phyloP scores from a whole-genome alignment of 2,329 filamentous ascomycete species.

The Aspergillus jensenii region DNA sequence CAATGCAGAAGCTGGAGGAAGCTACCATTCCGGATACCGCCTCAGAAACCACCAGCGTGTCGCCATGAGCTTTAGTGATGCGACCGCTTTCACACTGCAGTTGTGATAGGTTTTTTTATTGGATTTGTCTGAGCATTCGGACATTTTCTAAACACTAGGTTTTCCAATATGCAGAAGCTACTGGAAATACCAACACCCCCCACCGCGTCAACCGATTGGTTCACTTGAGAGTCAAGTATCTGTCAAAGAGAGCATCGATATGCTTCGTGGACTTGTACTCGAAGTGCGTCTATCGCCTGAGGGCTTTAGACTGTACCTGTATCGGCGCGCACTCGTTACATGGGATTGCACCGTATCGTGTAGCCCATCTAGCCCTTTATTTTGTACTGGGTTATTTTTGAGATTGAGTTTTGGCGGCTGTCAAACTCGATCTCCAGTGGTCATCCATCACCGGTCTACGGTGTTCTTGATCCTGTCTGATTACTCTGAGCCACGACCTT shows the following conservation, averaged over 20 bases:
- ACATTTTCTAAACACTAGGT: neutral
- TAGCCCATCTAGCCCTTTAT: neutral
- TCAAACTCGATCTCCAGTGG: neutral
- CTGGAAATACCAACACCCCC: neutral
- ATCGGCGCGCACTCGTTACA: neutral
- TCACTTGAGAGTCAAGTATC: neutral
- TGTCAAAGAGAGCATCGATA: neutral
- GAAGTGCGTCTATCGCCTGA: neutral
- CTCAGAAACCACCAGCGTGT: conserved; percentile 26
- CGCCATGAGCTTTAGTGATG: conserved; percentile 5
- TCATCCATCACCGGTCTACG: neutral
- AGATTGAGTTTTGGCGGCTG: neutral
- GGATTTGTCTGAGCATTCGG: neutral
- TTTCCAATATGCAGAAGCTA: neutral
- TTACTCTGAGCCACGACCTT: neutral
- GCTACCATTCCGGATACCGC: conserved; percentile 23
- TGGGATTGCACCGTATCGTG: neutral
- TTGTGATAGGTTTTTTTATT: neutral
- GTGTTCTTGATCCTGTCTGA: neutral
- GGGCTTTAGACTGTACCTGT: neutral
- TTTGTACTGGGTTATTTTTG: neutral
- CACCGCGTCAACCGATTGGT: neutral
- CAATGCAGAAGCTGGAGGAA: conserved; percentile 16
- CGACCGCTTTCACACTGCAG: conserved; percentile 11
- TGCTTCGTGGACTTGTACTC: neutral